A percentile compares a stretch with the other conserved stretches of the same genome.
phyloP scores from a whole-genome alignment of 1,284 basidiomycete genomes.

The Rhodotorula glutinis region DNA sequence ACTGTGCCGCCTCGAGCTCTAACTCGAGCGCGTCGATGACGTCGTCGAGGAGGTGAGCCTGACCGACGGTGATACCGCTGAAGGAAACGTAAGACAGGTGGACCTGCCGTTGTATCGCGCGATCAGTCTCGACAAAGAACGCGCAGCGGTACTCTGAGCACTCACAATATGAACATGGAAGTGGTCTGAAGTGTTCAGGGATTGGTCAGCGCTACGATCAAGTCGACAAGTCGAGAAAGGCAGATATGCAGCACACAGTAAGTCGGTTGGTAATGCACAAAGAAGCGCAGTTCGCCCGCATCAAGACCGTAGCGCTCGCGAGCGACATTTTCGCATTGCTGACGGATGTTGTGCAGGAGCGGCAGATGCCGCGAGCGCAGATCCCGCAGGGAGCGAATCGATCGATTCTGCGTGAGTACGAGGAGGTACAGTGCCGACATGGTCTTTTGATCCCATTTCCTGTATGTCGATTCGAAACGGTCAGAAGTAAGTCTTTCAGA shows the following conservation, averaged over 20 bases:
- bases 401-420: slow-evolving; percentile 43
- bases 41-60: slow-evolving; percentile 90
- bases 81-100: slow-evolving; percentile 63
- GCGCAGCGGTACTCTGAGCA: not conserved
- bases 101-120: slow-evolving; percentile 11
- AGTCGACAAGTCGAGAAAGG: too few relatives aligned
- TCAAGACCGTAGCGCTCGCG: slow-evolving; percentile 62
- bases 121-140: not conserved
- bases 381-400: slow-evolving; percentile 48
- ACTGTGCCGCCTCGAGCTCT: slow-evolving; percentile 53
- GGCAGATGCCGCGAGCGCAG: slow-evolving; percentile 65
- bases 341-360: slow-evolving; percentile 66
- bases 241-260: too few relatives aligned
- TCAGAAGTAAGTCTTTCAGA: not conserved
- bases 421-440: slow-evolving; percentile 53
- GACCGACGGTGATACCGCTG: slow-evolving; percentile 73
- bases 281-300: slow-evolving; percentile 66
- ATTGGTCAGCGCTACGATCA: not conserved
- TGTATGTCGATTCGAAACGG: not conserved
- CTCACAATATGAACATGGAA: slow-evolving; percentile 91
- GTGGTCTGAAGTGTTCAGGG: slow-evolving; percentile 62
- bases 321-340: slow-evolving; percentile 57
- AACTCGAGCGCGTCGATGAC: slow-evolving; percentile 66
- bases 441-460: slow-evolving; percentile 68
- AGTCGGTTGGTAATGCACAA: slow-evolving; percentile 91